These are phyloP conservation scores for Tetrapisispora taiwanensis DNA, from an alignment of 805 yeast genomes.

Conservation along the genomic window DNA sequence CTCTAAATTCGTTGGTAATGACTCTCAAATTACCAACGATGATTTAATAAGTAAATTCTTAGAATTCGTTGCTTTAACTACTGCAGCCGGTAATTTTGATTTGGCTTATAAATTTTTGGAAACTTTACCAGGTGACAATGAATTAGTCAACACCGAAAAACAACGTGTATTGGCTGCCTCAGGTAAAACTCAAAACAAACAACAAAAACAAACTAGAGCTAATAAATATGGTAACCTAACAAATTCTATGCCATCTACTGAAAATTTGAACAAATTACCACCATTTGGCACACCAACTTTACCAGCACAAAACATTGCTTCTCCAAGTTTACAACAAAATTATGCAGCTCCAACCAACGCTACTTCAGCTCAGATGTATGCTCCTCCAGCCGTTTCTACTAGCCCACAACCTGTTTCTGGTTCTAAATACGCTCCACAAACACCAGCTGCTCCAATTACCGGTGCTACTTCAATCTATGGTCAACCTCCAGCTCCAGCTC, in stretches of 20 bases:
- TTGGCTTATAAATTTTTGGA: slow-evolving; percentile 63
- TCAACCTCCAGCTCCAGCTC: slow-evolving; percentile 13
- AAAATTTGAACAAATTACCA: background rate
- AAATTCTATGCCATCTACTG: background rate
- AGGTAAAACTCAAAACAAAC: slow-evolving; percentile 22
- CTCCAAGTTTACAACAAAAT: slow-evolving; percentile 1
- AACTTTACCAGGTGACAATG: slow-evolving; percentile 63
- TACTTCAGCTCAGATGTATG: background rate
- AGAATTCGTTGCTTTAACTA: slow-evolving; percentile 73
- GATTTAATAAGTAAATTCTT: slow-evolving; percentile 43
- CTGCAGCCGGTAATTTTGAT: slow-evolving; percentile 75
- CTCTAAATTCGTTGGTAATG: slow-evolving; percentile 18
- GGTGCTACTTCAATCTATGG: slow-evolving; percentile 18
- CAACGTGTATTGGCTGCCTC: slow-evolving; percentile 70
- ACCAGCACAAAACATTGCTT: background rate
- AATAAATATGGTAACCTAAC: background rate
- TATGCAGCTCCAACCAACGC: background rate
- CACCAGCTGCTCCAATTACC: slow-evolving; percentile 15
- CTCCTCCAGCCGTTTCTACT: slow-evolving; percentile 5
- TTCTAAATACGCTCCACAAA: slow-evolving; percentile 16
- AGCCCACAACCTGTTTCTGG: slow-evolving; percentile 13
- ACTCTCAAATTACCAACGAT: slow-evolving; percentile 22
- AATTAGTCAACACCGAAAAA: slow-evolving; percentile 62
- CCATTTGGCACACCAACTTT: background rate
- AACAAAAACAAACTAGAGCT: slow-evolving; percentile 5